Conservation (phyloP, 768 basidiomycete species). For the Suillus decipiens region DNA sequence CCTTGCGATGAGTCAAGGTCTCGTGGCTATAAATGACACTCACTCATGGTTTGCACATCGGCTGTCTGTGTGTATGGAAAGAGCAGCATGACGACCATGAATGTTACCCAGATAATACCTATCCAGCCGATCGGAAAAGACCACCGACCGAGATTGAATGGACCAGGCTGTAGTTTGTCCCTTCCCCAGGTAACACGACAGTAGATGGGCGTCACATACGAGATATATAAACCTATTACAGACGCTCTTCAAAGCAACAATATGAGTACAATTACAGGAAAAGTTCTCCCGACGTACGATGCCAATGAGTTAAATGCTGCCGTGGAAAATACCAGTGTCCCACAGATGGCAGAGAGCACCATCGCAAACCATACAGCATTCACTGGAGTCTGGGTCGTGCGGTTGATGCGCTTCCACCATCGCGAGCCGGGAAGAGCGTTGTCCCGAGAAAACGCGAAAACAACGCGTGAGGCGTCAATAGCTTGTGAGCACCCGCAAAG, state of each 20-base stretch:
- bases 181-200: conserved; percentile 38
- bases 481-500: conserved; percentile 47
- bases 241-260: conserved; percentile 23
- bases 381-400: conserved; percentile 35
- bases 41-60: conserved; percentile 35
- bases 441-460: conserved; percentile 46
- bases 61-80: conserved; percentile 33
- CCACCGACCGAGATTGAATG: conserved; percentile 35
- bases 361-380: conserved; percentile 45
- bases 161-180: conserved; percentile 34
- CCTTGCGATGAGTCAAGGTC: not conserved
- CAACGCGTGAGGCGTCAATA: conserved; percentile 48
- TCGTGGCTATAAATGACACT: conserved; percentile 12
- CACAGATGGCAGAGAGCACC: conserved; percentile 30
- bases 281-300: conserved; percentile 26
- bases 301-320: conserved; percentile 36
- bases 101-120: conserved; percentile 34
- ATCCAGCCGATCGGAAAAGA: conserved; percentile 32
- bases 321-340: conserved; percentile 35
- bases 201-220: conserved; percentile 40
- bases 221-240: conserved; percentile 38
- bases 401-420: conserved; percentile 38
- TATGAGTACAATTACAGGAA: not conserved
- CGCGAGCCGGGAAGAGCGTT: conserved; percentile 40
- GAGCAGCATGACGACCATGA: conserved; percentile 35